phyloP scores from a whole-genome alignment of 495 filamentous ascomycete genomes.

The Aspergillus mulundensis region DNA sequence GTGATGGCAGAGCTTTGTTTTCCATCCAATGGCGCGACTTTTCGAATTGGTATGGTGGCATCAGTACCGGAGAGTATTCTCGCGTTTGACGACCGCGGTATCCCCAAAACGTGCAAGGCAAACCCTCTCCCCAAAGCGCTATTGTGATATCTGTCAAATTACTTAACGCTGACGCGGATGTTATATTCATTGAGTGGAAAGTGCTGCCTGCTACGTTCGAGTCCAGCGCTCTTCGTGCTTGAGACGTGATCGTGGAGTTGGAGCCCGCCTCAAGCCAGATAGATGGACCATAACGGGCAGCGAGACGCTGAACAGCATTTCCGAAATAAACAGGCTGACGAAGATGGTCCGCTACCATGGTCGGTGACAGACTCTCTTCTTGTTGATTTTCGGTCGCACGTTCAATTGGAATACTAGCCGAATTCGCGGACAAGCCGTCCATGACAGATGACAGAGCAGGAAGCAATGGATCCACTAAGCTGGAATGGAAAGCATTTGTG shows the following conservation, averaged over 20 bases:
- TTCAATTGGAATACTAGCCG: conserved; percentile 31
- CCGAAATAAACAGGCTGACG: conserved; percentile 49
- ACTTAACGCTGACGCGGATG: conserved; percentile 21
- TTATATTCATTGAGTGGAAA: conserved; percentile 46
- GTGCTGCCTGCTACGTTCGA: conserved; percentile 1
- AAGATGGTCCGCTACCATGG: conserved; percentile 43
- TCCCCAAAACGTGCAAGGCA: conserved; percentile 43
- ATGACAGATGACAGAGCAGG: conserved; percentile 24
- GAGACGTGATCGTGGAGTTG: conserved; percentile 41
- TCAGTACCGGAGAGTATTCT: conserved; percentile 30
- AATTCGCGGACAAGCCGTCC: conserved; percentile 23
- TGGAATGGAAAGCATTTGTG: conserved; percentile 52
- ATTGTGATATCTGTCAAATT: conserved; percentile 40
- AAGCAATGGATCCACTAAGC: conserved; percentile 38
- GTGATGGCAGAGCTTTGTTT: conserved; percentile 17
- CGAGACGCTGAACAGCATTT: conserved; percentile 43
- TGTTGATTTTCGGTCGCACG: conserved; percentile 23
- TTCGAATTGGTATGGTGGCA: conserved; percentile 56
- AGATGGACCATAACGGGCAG: conserved; percentile 25
- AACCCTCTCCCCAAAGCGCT: conserved; percentile 44
- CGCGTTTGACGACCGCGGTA: conserved; percentile 36
- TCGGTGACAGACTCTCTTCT: conserved; percentile 33
- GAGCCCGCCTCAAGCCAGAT: conserved; percentile 53
- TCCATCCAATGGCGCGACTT: conserved; percentile 41
- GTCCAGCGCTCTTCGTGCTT: conserved; percentile 34